Base-by-base conservation (phyloP, 1,284 basidiomycete species). In the Lentinus polychrous region DNA sequence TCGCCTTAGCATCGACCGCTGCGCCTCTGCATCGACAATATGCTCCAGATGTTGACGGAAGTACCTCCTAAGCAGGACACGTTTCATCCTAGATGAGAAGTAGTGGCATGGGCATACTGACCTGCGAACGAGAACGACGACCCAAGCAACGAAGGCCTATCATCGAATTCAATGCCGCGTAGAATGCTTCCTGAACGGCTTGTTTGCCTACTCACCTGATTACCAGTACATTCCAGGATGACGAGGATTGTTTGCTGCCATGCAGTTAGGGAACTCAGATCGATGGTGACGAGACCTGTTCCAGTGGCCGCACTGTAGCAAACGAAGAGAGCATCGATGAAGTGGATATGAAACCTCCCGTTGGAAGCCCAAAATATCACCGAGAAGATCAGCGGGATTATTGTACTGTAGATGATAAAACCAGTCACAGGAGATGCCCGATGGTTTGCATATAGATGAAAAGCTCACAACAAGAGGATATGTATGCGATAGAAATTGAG, bases 161-260 rank as follows among this genome's bases (percentile, higher is more conserved):
- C 27, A 8, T 14, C n/a, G 24, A 22, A 20, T 35, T 20, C 22
- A n/a, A 43, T 15, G 37, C n/a, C n/a, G 42, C 22, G 15, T 40
- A 14, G 34, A 33, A 17, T 20, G 4, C n/a, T 11, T 10, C n/a
- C n/a, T n/a, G 35, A 6, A 15, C 35, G 4, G 18, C n/a, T n/a
- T n/a, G 12, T 3, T 40, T 17, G 12, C 12, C 12, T 6, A 73
- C 83, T 58, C 54, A 88, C 84, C 33, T 83, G 84, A 54, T 73
- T 85, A 5, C 86, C 86, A 23, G 85, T 56, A 54, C 76, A 81
- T 82, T 88, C 85, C 60, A 80, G 79, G 15, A 86, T 59, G 62
- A 86, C 85, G 44, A 92, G 59, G 20, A 93, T 72, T 14, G 69
- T 70, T 69, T 93, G 91, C 61, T 93, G 90, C 70, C 81, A 88